phyloP scores from a whole-genome alignment of 371 early-diverging fungal genomes.

The Cokeromyces recurvatus region DNA sequence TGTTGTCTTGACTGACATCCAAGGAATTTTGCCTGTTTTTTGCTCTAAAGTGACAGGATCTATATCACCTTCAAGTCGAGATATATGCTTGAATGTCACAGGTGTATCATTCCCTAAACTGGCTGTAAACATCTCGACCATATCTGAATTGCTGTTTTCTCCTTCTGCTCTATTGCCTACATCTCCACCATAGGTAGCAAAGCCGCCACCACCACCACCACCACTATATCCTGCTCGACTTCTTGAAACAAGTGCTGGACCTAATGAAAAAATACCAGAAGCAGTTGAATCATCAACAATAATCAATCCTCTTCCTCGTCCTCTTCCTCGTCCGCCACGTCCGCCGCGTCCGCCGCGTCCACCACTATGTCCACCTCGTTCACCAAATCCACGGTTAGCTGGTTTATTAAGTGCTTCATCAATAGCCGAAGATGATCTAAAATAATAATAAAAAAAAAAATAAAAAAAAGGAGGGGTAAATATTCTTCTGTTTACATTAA shows the following conservation, averaged over 20 bases:
- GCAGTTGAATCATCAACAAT: slow-evolving; percentile 42
- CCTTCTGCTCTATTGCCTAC: slow-evolving; percentile 16
- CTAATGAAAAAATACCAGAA: slow-evolving; percentile 66
- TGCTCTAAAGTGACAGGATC: slow-evolving; percentile 36
- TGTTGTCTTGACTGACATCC: slow-evolving; percentile 21
- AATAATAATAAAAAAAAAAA: slow-evolving; percentile 10
- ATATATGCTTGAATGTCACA: slow-evolving; percentile 31
- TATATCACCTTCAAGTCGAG: slow-evolving; percentile 31
- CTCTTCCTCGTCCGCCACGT: slow-evolving; percentile 32
- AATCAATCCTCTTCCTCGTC: slow-evolving; percentile 26
- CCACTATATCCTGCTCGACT: slow-evolving; percentile 17
- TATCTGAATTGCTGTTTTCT: slow-evolving; percentile 26
- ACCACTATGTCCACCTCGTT: slow-evolving; percentile 27
- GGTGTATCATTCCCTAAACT: slow-evolving; percentile 22
- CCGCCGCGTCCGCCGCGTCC: slow-evolving; percentile 38
- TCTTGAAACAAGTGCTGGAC: slow-evolving; percentile 45
- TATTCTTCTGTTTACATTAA: too few species aligned
- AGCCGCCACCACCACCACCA: slow-evolving; percentile 34
- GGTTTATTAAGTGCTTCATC: slow-evolving; percentile 32
- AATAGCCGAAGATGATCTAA: slow-evolving; percentile 32
- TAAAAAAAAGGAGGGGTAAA: too few species aligned
- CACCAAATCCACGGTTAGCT: slow-evolving; percentile 2
- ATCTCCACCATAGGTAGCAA: slow-evolving; percentile 33
- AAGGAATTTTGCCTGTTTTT: slow-evolving; percentile 21
- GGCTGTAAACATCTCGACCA: slow-evolving; percentile 25